Conservation (phyloP, 2,329 filamentous ascomycete species). For the Mollisiaceae sp. region DNA sequence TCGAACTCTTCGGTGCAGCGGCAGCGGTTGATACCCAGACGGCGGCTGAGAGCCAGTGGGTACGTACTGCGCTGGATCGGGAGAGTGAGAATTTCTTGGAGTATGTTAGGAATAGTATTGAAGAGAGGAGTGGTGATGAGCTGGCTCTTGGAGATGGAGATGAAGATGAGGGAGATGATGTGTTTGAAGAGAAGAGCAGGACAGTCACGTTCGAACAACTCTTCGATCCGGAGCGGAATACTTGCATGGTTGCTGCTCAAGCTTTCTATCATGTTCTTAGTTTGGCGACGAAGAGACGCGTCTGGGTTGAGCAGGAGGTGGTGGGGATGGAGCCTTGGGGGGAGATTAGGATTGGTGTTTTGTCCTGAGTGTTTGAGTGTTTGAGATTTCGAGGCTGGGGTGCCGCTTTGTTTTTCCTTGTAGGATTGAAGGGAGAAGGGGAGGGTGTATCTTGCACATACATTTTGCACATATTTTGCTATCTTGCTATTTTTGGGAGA, state of each 20-base stretch:
- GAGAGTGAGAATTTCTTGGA: slow-evolving; percentile 67
- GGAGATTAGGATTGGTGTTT: slow-evolving; percentile 38
- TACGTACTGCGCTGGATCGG: slow-evolving; percentile 57
- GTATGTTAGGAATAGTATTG: slow-evolving; percentile 58
- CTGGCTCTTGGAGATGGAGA: slow-evolving; percentile 24
- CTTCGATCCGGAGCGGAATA: slow-evolving; percentile 59
- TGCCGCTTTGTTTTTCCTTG: too few relatives aligned
- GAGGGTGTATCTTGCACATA: slow-evolving; percentile 1
- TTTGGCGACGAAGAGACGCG: slow-evolving; percentile 68
- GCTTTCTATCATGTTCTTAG: slow-evolving; percentile 76
- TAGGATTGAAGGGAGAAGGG: too few relatives aligned
- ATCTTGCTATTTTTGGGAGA: background rate
- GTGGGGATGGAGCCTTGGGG: slow-evolving; percentile 29
- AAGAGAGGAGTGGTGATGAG: slow-evolving; percentile 41
- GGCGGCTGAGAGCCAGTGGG: slow-evolving; percentile 52
- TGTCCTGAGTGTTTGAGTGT: background rate
- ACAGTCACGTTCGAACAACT: slow-evolving; percentile 70
- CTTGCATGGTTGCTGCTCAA: slow-evolving; percentile 69
- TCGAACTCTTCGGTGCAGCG: slow-evolving; percentile 49
- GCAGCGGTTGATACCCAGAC: slow-evolving; percentile 54
- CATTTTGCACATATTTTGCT: slow-evolving; percentile 3
- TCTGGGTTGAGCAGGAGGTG: slow-evolving; percentile 64
- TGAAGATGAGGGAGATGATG: slow-evolving; percentile 7
- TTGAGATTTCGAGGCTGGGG: too few relatives aligned
- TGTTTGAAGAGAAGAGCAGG: slow-evolving; percentile 43